Conservation (phyloP, 306 rosid genomes). For the Lablab purpureus region DNA sequence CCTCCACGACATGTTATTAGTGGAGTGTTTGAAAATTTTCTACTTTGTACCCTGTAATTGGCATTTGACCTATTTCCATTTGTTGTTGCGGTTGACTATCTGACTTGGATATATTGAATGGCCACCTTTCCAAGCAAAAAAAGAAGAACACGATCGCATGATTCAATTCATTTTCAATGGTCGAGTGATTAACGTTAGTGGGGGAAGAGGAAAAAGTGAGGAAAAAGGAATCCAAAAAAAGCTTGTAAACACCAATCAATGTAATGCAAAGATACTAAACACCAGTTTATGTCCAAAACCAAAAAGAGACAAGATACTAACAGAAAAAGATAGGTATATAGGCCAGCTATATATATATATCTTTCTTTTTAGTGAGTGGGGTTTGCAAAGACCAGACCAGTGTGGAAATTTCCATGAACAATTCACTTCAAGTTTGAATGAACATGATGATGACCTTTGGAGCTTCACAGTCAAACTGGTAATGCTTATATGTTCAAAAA, state of each 20-base stretch:
- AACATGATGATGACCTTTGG: slow-evolving; percentile 31
- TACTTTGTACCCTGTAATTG: slow-evolving; percentile 17
- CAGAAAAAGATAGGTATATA: background rate
- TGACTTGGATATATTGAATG: slow-evolving; percentile 18
- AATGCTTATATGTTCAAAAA: slow-evolving; percentile 56
- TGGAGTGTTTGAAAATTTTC: slow-evolving; percentile 43
- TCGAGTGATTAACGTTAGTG: slow-evolving; percentile 34
- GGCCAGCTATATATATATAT: slow-evolving; percentile 17
- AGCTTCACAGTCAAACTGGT: slow-evolving; percentile 41
- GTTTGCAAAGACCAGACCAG: slow-evolving; percentile 34
- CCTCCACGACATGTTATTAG: slow-evolving; percentile 27
- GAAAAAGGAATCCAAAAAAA: slow-evolving; percentile 49
- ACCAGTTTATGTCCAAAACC: slow-evolving; percentile 10
- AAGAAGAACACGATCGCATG: background rate
- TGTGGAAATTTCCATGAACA: slow-evolving; percentile 28
- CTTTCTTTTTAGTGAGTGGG: slow-evolving; percentile 38
- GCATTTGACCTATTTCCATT: slow-evolving; percentile 53
- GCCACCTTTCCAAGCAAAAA: slow-evolving; percentile 25
- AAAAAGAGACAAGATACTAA: background rate
- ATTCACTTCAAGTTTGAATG: slow-evolving; percentile 14
- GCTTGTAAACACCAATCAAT: slow-evolving; percentile 43
- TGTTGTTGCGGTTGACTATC: slow-evolving; percentile 43
- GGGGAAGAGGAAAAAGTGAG: slow-evolving; percentile 15
- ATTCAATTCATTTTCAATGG: slow-evolving; percentile 19
- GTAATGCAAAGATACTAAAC: slow-evolving; percentile 37